Evolutionary conservation across 2,329 filamentous ascomycete species (phyloP).

Genomic region (Aspergillus unguis): DNA sequence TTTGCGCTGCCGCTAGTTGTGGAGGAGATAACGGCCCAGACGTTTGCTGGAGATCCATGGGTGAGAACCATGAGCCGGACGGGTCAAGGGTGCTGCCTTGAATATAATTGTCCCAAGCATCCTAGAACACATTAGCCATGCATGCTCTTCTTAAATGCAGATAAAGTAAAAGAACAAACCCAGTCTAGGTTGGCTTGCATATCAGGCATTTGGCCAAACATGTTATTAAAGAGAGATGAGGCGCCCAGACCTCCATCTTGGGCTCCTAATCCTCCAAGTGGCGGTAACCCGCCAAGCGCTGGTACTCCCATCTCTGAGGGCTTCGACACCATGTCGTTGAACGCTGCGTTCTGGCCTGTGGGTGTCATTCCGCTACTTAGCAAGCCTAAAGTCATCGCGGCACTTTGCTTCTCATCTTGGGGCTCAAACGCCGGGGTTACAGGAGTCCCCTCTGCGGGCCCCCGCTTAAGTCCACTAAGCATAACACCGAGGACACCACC

Average conservation of each 20-base stretch:
- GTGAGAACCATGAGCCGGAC: constrained; percentile 39
- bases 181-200: constrained; percentile 59
- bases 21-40: constrained; percentile 22
- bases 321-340: constrained; percentile 30
- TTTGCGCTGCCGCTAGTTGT: constrained; percentile 19
- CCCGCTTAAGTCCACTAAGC: constrained; percentile 66
- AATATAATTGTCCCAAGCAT: constrained; percentile 67
- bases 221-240: constrained; percentile 52
- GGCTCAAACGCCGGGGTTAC: constrained; percentile 31
- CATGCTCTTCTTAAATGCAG: constrained; percentile 14
- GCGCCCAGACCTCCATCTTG: constrained; percentile 40
- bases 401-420: constrained; percentile 60
- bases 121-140: constrained; percentile 41
- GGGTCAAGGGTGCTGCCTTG: constrained; percentile 54
- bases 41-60: constrained; percentile 30
- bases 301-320: constrained; percentile 29
- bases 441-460: constrained; percentile 24
- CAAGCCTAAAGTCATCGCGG: constrained; percentile 69
- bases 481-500: constrained; percentile 77
- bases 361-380: constrained; percentile 62
- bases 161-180: constrained; percentile 47
- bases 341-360: constrained; percentile 31
- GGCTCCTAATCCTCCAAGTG: constrained; percentile 21
- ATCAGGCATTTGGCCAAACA: constrained; percentile 56
- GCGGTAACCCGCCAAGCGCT: constrained; percentile 17